Percentiles rank a stretch among this genome's conserved stretches.
These are phyloP conservation scores for Parachaetomium inaequale DNA, from an alignment of 495 filamentous ascomycete species.

Conservation along the genomic window DNA sequence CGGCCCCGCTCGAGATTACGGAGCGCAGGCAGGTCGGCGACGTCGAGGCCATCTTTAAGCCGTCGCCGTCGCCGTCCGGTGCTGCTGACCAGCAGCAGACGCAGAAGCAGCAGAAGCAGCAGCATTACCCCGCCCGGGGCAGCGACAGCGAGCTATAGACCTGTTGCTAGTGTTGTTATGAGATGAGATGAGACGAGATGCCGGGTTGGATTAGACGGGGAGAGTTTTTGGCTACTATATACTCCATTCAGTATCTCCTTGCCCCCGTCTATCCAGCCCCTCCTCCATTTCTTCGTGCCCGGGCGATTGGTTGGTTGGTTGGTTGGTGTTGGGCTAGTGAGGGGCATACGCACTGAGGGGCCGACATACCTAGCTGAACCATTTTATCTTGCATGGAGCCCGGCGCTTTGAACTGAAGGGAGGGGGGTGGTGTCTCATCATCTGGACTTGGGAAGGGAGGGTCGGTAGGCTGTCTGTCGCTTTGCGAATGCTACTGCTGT, in stretches of 20 bases:
- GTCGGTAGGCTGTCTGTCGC: neutral
- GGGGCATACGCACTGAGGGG: neutral
- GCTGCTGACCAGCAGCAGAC: neutral
- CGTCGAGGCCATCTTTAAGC: slow-evolving; percentile 63
- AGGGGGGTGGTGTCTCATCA: neutral
- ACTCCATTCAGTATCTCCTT: neutral
- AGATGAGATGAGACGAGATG: neutral
- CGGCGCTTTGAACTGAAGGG: neutral
- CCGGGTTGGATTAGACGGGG: neutral
- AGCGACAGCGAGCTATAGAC: slow-evolving; percentile 26
- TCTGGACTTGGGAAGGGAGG: neutral
- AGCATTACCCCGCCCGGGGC: slow-evolving; percentile 2
- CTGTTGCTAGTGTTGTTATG: neutral
- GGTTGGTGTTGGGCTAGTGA: no score
- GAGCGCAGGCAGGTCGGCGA: slow-evolving; percentile 87
- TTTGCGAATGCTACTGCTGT: neutral
- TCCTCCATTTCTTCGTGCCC: no score
- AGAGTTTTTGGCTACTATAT: neutral
- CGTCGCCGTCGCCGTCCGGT: neutral
- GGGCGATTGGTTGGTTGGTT: no score
- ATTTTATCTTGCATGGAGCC: neutral
- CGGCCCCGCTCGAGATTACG: slow-evolving; percentile 57
- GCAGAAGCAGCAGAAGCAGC: neutral
- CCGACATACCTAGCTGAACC: neutral
- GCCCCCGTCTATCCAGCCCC: neutral